Evolutionary conservation across 2,329 filamentous ascomycete genomes (phyloP).

Genomic region (Botrytis galanthina): DNA sequence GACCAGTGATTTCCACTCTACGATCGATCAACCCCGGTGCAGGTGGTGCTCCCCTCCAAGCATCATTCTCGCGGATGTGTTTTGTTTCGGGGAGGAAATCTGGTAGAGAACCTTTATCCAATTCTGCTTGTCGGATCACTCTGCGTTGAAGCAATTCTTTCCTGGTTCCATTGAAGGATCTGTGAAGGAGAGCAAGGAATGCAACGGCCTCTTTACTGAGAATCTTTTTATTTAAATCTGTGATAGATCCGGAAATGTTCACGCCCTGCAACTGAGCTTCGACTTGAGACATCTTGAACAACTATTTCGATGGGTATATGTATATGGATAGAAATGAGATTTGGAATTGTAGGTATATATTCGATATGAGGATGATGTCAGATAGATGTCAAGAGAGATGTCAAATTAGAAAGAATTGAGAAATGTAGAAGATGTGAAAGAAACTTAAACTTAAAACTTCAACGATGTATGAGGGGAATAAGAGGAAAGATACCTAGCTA

Average conservation of each 20-base stretch:
- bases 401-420: background rate
- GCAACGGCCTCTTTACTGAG: slow-evolving; percentile 85
- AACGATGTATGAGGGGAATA: background rate
- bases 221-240: slow-evolving; percentile 81
- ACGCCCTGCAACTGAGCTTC: slow-evolving; percentile 85
- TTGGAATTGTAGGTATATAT: background rate
- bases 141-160: slow-evolving; percentile 87
- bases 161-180: slow-evolving; percentile 87
- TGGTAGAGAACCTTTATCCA: slow-evolving; percentile 83
- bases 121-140: slow-evolving; percentile 81
- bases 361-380: background rate
- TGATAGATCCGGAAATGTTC: slow-evolving; percentile 75
- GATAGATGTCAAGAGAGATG: background rate
- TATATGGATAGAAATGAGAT: background rate
- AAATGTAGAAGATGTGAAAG: background rate
- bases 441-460: background rate
- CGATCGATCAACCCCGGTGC: slow-evolving; percentile 91
- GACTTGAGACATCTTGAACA: slow-evolving; percentile 58
- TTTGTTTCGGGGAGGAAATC: slow-evolving; percentile 96
- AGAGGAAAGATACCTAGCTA: background rate
- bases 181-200: slow-evolving; percentile 91
- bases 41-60: slow-evolving; percentile 89
- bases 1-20: slow-evolving; percentile 94
- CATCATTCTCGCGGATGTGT: slow-evolving; percentile 88
- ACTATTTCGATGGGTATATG: background rate